Evolutionary conservation across 345 rosid species (phyloP), one percentile per base, ranked within the genome.

Genomic region (Murraya paniculata): DNA sequence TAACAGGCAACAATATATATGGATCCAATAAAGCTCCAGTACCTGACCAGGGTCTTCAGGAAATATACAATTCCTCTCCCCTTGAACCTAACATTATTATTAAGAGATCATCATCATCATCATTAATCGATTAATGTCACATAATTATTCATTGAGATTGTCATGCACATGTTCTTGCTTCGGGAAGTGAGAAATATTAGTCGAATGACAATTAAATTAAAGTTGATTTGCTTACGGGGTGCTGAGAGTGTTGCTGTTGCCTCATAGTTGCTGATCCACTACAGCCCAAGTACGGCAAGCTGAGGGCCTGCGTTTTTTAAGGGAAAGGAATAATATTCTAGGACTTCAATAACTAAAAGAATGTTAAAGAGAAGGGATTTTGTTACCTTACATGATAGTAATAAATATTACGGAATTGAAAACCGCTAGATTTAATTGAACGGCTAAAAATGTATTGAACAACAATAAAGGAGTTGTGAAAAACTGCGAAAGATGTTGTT

Each of bases 21-120:
- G 84, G 90, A 86, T 88, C 89, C 89, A 78, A 85, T 81, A 86
- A 90, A 65, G 82, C 61, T 71, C 22, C 18, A 45, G 21, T 87
- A 91, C 97, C 93, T 91, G 95, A 86, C 93, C 95, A 83, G 95
- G 94, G 84, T 94, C 97, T 80, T 94, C 98, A 80, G 98, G 97
- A 87, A 93, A 93, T 72, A 91, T 81, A 84, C 89, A 86, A 82
- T 86, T 88, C 89, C 89, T 86, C 74, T 91, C 92, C 38, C 94
- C 98, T 77, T 84, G 91, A 80, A 93, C 90, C 98, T 93, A 85
- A 74, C 66, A 65, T 65, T 18, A 53, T 53, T 53, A 53, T 53
- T 35, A 71, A 72, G 27, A 71, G 38, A 77, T 72, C 61, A 78
- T 53, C 78, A 71, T 79, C 74, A 79, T 58, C 80, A 74, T 82